Evolutionary conservation across 2,329 filamentous ascomycete genomes (phyloP).

Genomic region (Beauveria scarabaeidicola): DNA sequence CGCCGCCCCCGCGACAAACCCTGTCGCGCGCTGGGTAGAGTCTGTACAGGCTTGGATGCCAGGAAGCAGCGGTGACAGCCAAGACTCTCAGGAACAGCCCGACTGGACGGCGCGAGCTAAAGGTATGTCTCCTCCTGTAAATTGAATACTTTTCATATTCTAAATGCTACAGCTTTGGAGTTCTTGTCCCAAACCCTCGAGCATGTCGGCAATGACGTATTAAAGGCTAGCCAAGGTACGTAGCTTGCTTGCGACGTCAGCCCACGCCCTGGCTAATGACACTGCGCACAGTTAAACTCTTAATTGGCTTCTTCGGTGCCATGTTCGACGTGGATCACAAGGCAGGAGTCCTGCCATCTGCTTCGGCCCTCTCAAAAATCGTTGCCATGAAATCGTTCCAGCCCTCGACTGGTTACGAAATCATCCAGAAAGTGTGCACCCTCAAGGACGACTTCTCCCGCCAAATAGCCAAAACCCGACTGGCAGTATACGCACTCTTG

Average conservation of each 20-base stretch:
- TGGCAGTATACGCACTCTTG: constrained; percentile 44
- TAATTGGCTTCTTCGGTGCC: constrained; percentile 47
- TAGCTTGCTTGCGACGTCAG: background rate
- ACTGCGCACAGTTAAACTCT: constrained; percentile 29
- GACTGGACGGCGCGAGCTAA: constrained; percentile 47
- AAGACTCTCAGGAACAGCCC: constrained; percentile 34
- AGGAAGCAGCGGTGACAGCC: constrained; percentile 27
- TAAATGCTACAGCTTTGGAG: constrained; percentile 35
- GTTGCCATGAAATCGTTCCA: constrained; percentile 43
- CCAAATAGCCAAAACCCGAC: constrained; percentile 42
- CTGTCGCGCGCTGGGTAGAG: constrained; percentile 46
- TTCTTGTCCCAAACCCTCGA: constrained; percentile 48
- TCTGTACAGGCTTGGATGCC: constrained; percentile 49
- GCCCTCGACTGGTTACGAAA: constrained; percentile 36
- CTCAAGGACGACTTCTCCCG: constrained; percentile 49
- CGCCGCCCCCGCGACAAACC: constrained; percentile 33
- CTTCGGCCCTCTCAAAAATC: constrained; percentile 43
- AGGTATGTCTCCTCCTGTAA: constrained; percentile 25
- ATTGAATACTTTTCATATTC: background rate
- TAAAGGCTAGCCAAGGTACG: constrained; percentile 43
- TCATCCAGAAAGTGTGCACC: constrained; percentile 40
- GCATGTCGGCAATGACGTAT: constrained; percentile 33
- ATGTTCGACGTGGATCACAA: constrained; percentile 53
- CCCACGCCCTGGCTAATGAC: background rate
- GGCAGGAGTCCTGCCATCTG: constrained; percentile 47